Base-by-base conservation (phyloP, 345 rosid species). In the Aethionema arabicum region DNA sequence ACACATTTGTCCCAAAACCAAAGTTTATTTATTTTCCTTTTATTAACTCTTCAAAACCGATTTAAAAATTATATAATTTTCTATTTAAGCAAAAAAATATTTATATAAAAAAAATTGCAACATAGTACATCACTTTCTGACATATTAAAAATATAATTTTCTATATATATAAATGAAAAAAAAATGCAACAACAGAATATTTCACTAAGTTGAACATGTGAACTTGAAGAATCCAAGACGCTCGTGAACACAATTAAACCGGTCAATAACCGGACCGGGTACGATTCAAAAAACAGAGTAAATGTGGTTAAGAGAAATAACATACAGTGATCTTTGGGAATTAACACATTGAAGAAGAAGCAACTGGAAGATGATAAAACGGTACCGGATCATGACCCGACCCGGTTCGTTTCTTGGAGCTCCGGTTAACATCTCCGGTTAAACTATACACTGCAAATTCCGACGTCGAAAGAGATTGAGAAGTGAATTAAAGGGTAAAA, bases 121-220 rank as follows among this genome's bases (percentile, higher is more conserved):
- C 12, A 48, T 37, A 37, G 46, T 29, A 9, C 63, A 62, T 39
- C 52, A 68, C 56, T 46, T 45, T 56, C 47, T 43, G 63, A 70
- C 55, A 56, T 40, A 41, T n/a, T n/a, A 54, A 63, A 70, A 63
- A 47, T 50, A 49, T 56, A 57, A 56, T 32, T 15, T 35, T 56
- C 41, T 63, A 39, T 48, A 5, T 48, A 10, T 50, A n/a, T 64
- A 21, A 21, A 21, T 21, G 27, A 21, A 21, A 21, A 21, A 21
- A 21, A 21, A 21, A 21, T 21, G 27, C 27, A 21, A 21, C n/a
- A 21, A 21, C 27, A 21, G 60, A 36, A 6, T 7, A 6, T 33
- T 52, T 37, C 55, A 37, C 54, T 64, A 64, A 57, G 49, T 71
- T 71, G 48, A 27, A 71, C 75, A 71, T 71, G 75, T 71, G 75